These are phyloP conservation scores for Rhizopogon salebrosus DNA, from an alignment of 768 basidiomycete genomes.

Conservation along the genomic window DNA sequence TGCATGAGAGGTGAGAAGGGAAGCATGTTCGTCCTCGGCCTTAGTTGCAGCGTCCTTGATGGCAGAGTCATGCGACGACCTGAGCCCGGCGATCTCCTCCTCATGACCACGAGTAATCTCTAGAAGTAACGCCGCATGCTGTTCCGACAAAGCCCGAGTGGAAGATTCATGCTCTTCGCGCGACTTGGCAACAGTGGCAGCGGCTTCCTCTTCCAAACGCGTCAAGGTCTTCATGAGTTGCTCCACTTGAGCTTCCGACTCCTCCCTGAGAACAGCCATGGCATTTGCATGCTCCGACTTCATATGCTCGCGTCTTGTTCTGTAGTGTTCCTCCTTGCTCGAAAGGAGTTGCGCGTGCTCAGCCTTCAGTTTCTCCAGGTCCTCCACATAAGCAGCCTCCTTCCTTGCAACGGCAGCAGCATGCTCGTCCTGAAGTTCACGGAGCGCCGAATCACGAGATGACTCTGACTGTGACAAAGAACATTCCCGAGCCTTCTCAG, in stretches of 20 bases:
- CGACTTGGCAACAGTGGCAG: constrained; percentile 30
- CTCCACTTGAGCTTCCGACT: constrained; percentile 46
- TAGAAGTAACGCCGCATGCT: constrained; percentile 49
- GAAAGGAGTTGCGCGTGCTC: constrained; percentile 54
- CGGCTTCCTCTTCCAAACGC: constrained; percentile 46
- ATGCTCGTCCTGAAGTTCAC: constrained; percentile 71
- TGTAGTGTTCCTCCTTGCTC: constrained; percentile 58
- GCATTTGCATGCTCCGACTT: constrained; percentile 31
- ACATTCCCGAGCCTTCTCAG: constrained; percentile 72
- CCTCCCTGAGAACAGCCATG: constrained; percentile 24
- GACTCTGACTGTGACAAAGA: constrained; percentile 71
- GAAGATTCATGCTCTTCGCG: constrained; percentile 46
- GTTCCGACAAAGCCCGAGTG: constrained; percentile 43
- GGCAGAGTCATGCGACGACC: constrained; percentile 39
- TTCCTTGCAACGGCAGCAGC: constrained; percentile 58
- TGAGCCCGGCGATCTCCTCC: constrained; percentile 46
- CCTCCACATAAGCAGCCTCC: constrained; percentile 58
- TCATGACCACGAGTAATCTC: constrained; percentile 55
- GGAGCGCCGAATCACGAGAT: constrained; percentile 53
- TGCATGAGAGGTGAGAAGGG: constrained; percentile 36
- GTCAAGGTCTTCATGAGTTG: constrained; percentile 52
- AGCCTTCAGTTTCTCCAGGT: constrained; percentile 59
- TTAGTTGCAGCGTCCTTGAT: constrained; percentile 26
- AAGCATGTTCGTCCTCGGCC: constrained; percentile 31
- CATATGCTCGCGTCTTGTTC: constrained; percentile 26